Conservation (phyloP, 352 stramenopile genomes). For the Globisporangium yorkense region DNA sequence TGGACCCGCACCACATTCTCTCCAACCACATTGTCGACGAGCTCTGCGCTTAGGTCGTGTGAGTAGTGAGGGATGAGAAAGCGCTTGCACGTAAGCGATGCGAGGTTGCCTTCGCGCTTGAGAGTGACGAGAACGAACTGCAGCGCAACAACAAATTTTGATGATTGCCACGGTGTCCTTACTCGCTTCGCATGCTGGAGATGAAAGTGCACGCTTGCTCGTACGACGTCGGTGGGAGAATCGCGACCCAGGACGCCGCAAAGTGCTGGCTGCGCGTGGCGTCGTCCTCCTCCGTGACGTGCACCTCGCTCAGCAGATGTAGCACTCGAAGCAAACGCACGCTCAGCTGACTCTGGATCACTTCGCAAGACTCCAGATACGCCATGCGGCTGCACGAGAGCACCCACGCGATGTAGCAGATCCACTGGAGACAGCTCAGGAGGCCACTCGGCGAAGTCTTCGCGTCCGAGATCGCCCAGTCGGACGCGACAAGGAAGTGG, state of each 20-base stretch:
- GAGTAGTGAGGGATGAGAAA: neutral
- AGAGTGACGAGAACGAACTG: neutral
- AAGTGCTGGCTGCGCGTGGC: slow-evolving; percentile 22
- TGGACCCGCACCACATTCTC: slow-evolving; percentile 93
- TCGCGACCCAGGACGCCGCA: slow-evolving; percentile 27
- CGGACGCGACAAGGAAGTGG: slow-evolving; percentile 19
- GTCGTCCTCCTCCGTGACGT: slow-evolving; percentile 2
- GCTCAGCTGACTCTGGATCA: slow-evolving; percentile 20
- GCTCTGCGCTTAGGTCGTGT: slow-evolving; percentile 30
- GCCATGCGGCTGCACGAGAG: slow-evolving; percentile 12
- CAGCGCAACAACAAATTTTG: neutral
- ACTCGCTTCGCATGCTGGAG: neutral
- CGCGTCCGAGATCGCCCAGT: slow-evolving; percentile 19
- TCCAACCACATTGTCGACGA: slow-evolving; percentile 89
- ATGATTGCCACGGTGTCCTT: neutral
- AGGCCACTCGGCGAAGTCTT: slow-evolving; percentile 14
- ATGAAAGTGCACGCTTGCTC: slow-evolving; percentile 13
- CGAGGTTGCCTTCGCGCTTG: neutral
- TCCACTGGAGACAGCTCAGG: slow-evolving; percentile 29
- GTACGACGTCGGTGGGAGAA: slow-evolving; percentile 19
- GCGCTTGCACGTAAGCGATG: neutral
- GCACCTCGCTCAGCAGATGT: slow-evolving; percentile 17
- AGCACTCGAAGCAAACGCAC: slow-evolving; percentile 29
- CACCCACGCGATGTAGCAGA: slow-evolving; percentile 22
- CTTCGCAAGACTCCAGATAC: slow-evolving; percentile 2